phyloP scores from a whole-genome alignment of 2,329 filamentous ascomycete genomes.

The Colletotrichum tropicicola region DNA sequence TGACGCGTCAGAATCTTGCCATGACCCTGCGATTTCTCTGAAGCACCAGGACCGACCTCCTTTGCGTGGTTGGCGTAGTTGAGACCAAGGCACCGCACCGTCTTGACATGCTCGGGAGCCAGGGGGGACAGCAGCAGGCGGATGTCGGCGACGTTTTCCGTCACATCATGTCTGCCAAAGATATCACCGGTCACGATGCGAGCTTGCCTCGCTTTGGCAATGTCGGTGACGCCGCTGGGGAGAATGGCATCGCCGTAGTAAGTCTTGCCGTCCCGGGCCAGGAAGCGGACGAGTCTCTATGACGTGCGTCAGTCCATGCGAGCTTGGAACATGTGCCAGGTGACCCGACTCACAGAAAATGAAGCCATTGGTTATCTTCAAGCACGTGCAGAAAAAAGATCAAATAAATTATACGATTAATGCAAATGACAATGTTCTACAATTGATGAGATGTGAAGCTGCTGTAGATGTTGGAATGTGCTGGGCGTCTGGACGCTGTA shows the following conservation, averaged over 20 bases:
- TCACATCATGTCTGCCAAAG: constrained; percentile 71
- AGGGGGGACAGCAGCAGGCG: constrained; percentile 70
- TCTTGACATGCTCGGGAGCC: constrained; percentile 68
- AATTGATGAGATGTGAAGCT: background rate
- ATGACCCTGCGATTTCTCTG: background rate
- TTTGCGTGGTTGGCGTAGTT: constrained; percentile 79
- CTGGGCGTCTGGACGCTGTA: too few species aligned
- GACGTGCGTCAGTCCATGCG: constrained; percentile 5
- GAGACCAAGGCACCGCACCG: constrained; percentile 74
- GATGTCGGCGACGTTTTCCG: constrained; percentile 66
- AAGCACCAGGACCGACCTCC: constrained; percentile 58
- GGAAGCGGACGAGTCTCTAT: constrained; percentile 77
- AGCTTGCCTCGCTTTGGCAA: constrained; percentile 68
- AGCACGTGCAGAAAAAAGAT: too few species aligned
- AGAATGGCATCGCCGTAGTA: constrained; percentile 82
- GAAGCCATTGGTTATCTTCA: constrained; percentile 20
- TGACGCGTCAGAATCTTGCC: background rate
- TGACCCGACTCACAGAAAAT: constrained; percentile 52
- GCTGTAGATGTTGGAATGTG: background rate
- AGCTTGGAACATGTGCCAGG: background rate
- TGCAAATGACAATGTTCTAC: background rate
- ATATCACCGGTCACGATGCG: constrained; percentile 72
- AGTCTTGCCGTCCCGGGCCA: constrained; percentile 73
- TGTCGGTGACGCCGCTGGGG: constrained; percentile 65
- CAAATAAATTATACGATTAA: background rate